Evolutionary conservation across 2,329 filamentous ascomycete species (phyloP).

Genomic region (Claviceps purpurea): DNA sequence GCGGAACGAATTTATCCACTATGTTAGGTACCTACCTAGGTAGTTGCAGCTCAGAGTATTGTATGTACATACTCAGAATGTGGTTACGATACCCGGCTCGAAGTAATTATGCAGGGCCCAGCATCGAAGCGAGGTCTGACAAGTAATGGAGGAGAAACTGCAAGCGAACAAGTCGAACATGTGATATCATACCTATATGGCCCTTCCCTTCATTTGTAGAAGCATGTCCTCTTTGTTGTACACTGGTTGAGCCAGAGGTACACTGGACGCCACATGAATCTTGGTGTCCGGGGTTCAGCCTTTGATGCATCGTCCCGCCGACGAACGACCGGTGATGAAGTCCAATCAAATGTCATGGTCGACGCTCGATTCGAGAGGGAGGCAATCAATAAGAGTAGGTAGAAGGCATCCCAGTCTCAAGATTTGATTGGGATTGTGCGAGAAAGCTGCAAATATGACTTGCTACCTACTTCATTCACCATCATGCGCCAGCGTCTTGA

Average conservation of each 20-base stretch:
- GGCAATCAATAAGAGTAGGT: neutral
- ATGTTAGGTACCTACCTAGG: neutral
- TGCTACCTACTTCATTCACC: neutral
- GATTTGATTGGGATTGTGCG: neutral
- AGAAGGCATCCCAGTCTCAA: neutral
- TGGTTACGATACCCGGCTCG: neutral
- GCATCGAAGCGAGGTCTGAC: neutral
- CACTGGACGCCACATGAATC: neutral
- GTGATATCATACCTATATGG: too few relatives aligned
- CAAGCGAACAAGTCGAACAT: neutral
- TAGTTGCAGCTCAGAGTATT: neutral
- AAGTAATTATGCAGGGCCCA: neutral
- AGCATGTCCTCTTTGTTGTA: neutral
- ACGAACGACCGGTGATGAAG: constrained; percentile 1
- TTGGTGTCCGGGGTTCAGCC: neutral
- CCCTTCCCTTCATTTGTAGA: neutral
- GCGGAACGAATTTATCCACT: neutral
- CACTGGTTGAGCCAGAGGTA: neutral
- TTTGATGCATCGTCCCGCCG: neutral
- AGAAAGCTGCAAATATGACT: neutral
- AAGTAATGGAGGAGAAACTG: neutral
- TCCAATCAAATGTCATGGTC: too few relatives aligned
- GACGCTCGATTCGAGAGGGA: too few relatives aligned
- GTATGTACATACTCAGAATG: neutral
- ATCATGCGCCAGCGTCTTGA: neutral